Conservation (phyloP, 352 stramenopile genomes). For the Albugo laibachii region DNA sequence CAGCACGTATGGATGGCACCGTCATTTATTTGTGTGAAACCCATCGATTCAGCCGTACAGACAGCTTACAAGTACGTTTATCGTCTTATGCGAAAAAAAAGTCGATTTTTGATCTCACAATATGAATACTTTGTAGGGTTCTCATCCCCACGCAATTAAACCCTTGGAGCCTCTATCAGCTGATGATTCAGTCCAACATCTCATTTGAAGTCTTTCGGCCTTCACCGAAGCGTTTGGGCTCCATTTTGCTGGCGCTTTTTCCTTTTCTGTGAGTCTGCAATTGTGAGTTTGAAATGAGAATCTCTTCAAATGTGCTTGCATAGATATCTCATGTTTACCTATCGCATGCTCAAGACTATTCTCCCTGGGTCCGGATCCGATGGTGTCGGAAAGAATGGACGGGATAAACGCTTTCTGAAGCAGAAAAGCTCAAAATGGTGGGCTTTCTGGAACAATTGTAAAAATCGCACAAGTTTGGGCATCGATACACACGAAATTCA, state of each 20-base stretch:
- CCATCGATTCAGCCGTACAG: too few relatives aligned
- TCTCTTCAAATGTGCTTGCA: background rate
- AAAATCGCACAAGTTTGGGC: background rate
- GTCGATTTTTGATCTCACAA: too few relatives aligned
- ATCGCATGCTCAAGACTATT: constrained; percentile 59
- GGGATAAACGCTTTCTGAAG: constrained; percentile 5
- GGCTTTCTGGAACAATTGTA: background rate
- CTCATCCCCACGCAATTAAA: too few relatives aligned
- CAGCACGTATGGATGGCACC: too few relatives aligned
- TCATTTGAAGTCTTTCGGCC: constrained; percentile 8
- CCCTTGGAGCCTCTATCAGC: too few relatives aligned
- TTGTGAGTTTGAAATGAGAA: background rate
- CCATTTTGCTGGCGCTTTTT: constrained; percentile 39
- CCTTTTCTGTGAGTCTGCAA: constrained; percentile 33
- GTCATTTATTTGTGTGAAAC: too few relatives aligned
- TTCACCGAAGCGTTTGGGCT: constrained; percentile 19
- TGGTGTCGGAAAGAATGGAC: constrained; percentile 25
- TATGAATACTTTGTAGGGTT: too few relatives aligned
- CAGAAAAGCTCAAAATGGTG: background rate
- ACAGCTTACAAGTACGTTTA: too few relatives aligned
- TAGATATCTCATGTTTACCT: constrained; percentile 67
- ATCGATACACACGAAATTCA: background rate
- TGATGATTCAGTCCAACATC: too few relatives aligned
- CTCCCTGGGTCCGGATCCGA: constrained; percentile 53
- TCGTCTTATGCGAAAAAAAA: too few relatives aligned